A percentile compares a stretch with the other conserved stretches of the same genome.
phyloP scores from a whole-genome alignment of 305 asterid genomes.

The Withania somnifera region DNA sequence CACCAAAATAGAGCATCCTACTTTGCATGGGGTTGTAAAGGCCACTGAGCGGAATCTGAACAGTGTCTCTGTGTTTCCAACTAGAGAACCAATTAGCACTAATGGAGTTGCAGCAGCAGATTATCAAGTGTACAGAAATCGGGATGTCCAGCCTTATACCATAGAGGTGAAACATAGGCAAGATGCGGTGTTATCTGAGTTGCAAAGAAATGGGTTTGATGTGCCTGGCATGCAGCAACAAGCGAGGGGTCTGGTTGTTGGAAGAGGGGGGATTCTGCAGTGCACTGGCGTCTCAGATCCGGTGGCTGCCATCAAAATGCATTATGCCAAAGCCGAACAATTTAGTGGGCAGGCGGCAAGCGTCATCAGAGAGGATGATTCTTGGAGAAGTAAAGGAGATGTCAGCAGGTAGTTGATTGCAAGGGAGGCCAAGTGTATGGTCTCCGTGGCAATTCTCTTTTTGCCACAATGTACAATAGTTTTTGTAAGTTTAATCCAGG shows the following conservation, averaged over 20 bases:
- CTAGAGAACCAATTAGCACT: constrained; percentile 21
- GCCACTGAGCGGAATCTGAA: constrained; percentile 28
- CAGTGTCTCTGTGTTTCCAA: constrained; percentile 36
- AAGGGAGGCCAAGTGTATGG: constrained; percentile 17
- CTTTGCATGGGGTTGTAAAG: constrained; percentile 22
- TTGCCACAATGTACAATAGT: constrained; percentile 43
- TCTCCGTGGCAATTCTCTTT: constrained; percentile 19
- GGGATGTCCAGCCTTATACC: constrained; percentile 39
- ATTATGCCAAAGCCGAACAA: constrained; percentile 58
- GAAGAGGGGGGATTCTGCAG: constrained; percentile 49
- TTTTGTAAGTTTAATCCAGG: constrained; percentile 29
- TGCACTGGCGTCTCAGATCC: constrained; percentile 67
- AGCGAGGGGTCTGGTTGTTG: constrained; percentile 42
- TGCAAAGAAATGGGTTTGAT: constrained; percentile 70
- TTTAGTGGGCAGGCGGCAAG: constrained; percentile 32
- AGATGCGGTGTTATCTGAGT: constrained; percentile 35
- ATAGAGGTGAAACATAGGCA: constrained; percentile 48
- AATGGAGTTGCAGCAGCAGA: constrained; percentile 26
- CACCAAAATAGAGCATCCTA: constrained; percentile 38
- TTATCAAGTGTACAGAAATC: constrained; percentile 34
- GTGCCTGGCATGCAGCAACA: constrained; percentile 46
- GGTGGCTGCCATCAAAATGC: constrained; percentile 77
- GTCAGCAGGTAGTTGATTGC: constrained; percentile 39
- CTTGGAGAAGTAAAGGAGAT: constrained; percentile 66
- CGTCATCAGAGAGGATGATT: constrained; percentile 47